Percentiles rank a stretch among this genome's conserved stretches.
Evolutionary conservation across 2,329 filamentous ascomycete genomes (phyloP).

Genomic region (Fusarium miscanthi): DNA sequence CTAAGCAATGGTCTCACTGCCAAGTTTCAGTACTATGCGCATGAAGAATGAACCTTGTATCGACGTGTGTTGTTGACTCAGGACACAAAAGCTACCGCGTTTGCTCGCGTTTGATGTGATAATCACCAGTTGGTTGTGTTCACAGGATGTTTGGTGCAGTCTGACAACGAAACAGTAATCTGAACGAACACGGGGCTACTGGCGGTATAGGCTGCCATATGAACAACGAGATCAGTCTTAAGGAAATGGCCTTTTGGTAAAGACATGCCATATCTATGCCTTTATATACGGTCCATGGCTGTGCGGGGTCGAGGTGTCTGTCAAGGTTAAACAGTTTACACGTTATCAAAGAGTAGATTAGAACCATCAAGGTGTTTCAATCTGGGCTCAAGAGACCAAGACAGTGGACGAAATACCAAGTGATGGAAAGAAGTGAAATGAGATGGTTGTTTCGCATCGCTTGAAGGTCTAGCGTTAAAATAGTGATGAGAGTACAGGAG

Average conservation of each 20-base stretch:
- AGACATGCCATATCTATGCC: not conserved
- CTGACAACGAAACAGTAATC: not conserved
- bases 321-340: constrained; percentile 5
- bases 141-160: not conserved
- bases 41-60: not conserved
- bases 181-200: not conserved
- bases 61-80: not conserved
- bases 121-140: not conserved
- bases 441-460: not conserved
- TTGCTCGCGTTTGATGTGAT: not conserved
- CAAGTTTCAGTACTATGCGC: not conserved
- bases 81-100: not conserved
- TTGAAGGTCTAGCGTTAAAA: not conserved
- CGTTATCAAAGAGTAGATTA: not conserved
- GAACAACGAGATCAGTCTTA: not conserved
- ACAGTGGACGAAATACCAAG: too few species aligned
- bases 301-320: constrained; percentile 15
- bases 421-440: not conserved
- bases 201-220: not conserved
- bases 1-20: not conserved
- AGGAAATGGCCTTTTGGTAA: not conserved
- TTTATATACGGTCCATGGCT: constrained; percentile 23
- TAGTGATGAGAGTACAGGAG: not conserved
- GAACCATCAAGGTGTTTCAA: constrained; percentile 27
- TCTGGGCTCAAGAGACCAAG: not conserved